Percentiles rank a stretch among this genome's conserved stretches.
Evolutionary conservation across 1,284 basidiomycete genomes (phyloP).

Genomic region (Trametes polyzona): DNA sequence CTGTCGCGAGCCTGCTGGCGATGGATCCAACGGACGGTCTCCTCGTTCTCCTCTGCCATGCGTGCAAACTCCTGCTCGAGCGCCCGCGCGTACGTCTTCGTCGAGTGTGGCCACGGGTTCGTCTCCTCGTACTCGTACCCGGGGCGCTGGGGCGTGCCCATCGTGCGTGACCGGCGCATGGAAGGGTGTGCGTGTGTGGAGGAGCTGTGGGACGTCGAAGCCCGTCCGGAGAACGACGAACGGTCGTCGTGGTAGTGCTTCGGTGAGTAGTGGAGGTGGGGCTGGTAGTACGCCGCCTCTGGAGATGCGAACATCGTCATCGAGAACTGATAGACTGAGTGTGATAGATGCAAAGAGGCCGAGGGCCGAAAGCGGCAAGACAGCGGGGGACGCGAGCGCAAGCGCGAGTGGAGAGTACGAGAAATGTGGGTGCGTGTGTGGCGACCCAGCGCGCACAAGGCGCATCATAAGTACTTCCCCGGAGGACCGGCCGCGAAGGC

Average conservation of each 20-base stretch:
- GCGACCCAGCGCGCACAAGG: conserved; percentile 9
- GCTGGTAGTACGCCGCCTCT: conserved; percentile 17
- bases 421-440: background rate
- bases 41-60: conserved; percentile 47
- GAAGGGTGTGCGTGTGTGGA: conserved; percentile 5
- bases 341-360: background rate
- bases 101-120: conserved; percentile 43
- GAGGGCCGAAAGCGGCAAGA: background rate
- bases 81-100: conserved; percentile 57
- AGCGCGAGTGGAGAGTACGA: conserved; percentile 4
- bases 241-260: conserved; percentile 19
- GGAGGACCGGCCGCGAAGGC: conserved; percentile 17
- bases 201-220: conserved; percentile 13
- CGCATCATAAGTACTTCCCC: conserved; percentile 19
- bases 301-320: conserved; percentile 10
- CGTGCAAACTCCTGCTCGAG: conserved; percentile 53
- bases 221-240: conserved; percentile 12
- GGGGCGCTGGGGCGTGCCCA: conserved; percentile 19
- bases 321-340: background rate
- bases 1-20: conserved; percentile 47
- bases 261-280: conserved; percentile 14
- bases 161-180: conserved; percentile 19
- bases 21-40: conserved; percentile 64
- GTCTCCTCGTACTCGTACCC: conserved; percentile 23
- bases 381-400: no score